Conservation (phyloP, 495 filamentous ascomycete species). For the Lasiosphaeris hirsuta region DNA sequence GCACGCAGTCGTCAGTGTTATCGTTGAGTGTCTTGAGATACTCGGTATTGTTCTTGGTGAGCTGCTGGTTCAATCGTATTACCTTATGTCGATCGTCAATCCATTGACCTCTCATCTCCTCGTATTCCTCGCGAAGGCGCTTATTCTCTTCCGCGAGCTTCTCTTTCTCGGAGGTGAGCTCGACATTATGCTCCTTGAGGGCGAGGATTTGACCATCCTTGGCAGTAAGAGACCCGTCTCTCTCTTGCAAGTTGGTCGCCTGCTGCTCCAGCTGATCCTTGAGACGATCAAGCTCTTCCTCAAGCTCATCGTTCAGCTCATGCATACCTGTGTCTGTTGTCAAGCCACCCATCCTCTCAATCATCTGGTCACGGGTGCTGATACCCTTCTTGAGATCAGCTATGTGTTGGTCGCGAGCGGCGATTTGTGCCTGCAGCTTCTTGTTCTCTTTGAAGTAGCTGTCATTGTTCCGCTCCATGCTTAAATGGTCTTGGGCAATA, state of each 20-base stretch:
- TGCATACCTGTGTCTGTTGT: conserved; percentile 31
- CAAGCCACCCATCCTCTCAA: conserved; percentile 31
- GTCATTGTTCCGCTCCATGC: conserved; percentile 46
- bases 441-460: conserved; percentile 46
- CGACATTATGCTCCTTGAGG: conserved; percentile 36
- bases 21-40: conserved; percentile 26
- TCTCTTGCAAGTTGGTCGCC: conserved; percentile 19
- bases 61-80: conserved; percentile 27
- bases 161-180: conserved; percentile 33
- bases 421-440: conserved; percentile 39
- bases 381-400: conserved; percentile 35
- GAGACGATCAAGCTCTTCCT: conserved; percentile 34
- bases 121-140: conserved; percentile 27
- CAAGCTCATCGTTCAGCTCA: conserved; percentile 34
- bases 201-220: conserved; percentile 25
- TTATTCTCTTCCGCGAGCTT: conserved; percentile 29
- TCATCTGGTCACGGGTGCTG: conserved; percentile 30
- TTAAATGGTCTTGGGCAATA: conserved; percentile 39
- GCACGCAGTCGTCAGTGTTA: conserved; percentile 30
- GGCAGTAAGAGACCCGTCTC: conserved; percentile 24
- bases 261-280: conserved; percentile 31
- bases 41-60: conserved; percentile 27
- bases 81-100: conserved; percentile 28
- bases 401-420: conserved; percentile 35
- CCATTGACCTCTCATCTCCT: conserved; percentile 27